Evolutionary conservation across 2,329 filamentous ascomycete species (phyloP), one percentile per base, ranked within the genome.

Genomic region (Chrysoporthe cubensis): DNA sequence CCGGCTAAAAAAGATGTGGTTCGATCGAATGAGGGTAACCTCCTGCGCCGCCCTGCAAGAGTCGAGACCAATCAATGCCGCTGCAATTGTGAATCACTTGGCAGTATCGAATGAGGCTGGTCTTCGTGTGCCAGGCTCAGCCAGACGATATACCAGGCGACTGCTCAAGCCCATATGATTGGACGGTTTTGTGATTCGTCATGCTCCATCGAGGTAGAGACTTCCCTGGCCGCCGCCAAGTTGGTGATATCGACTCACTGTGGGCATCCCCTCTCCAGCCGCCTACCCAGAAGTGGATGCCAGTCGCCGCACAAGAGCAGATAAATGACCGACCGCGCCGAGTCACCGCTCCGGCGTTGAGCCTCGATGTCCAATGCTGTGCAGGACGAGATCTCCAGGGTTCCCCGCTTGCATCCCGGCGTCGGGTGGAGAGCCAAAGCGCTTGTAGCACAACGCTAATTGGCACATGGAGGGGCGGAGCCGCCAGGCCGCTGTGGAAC

Each of bases 381-480:
- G 68, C 62, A 70, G 68, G 59, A 60, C 34, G 34, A 67, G 68
- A 69, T 69, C 68, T 69, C 18, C 34, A 18, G 14, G 63, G 37
- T 64, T 37, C 46, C 44, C 61, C 48, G 43, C 67, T 42, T 58
- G 40, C 21, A 32, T 64, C 61, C 46, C 14, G n/a, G 34, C 32
- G 37, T 40, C 18, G 42, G 34, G n/a, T 42, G 46, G 50, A 52
- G 46, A 37, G 40, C 42, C 52, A 58, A 58, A 68, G 68, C 68
- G 68, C 68, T 70, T 70, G 66, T 66, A 70, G 59, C 46, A 68
- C 48, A 46, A 68, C 54, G 52, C 62, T 62, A 65, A 70, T 70
- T 70, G 68, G 68, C 64, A 64, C 61, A 60, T 50, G 64, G 64
- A 54, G 37, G 43, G 37, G 44, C 37, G 68, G 54, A 65, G 46